Evolutionary conservation across 495 filamentous ascomycete genomes (phyloP).

Genomic region (Pyrenopolyporus hunteri): DNA sequence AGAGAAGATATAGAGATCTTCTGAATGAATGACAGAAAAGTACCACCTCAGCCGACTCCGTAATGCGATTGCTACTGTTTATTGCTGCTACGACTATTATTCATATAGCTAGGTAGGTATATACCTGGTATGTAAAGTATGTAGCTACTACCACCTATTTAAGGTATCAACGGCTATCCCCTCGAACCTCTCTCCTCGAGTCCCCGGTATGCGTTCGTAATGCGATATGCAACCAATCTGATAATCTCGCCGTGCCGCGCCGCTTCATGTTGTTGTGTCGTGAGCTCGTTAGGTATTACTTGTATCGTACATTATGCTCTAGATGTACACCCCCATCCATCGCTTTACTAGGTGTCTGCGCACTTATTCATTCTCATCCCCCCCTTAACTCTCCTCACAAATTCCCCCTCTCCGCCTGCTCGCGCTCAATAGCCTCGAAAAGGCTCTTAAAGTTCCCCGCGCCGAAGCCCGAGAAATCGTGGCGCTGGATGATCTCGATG

Average conservation of each 20-base stretch:
- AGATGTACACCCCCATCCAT: neutral
- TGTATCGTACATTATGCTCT: constrained; percentile 17
- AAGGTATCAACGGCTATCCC: too few relatives aligned
- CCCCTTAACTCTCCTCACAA: constrained; percentile 48
- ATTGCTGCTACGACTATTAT: too few relatives aligned
- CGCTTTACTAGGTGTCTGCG: neutral
- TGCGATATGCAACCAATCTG: neutral
- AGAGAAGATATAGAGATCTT: constrained; percentile 4
- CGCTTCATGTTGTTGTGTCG: constrained; percentile 7
- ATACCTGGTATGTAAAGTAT: neutral
- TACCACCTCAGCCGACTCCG: too few relatives aligned
- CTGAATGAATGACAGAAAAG: constrained; percentile 5
- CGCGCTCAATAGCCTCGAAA: constrained; percentile 91
- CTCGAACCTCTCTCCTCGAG: neutral
- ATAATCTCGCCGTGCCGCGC: constrained; percentile 11
- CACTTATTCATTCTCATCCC: neutral
- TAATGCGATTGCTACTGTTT: too few relatives aligned
- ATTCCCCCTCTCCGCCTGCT: constrained; percentile 84
- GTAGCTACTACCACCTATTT: neutral
- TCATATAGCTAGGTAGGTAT: neutral
- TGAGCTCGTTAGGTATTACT: constrained; percentile 14
- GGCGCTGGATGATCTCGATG: constrained; percentile 89
- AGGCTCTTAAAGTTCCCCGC: constrained; percentile 94
- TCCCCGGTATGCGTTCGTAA: neutral
- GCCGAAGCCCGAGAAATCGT: constrained; percentile 87